phyloP scores from a whole-genome alignment of 306 rosid genomes.

The Lathyrus tuberosus region DNA sequence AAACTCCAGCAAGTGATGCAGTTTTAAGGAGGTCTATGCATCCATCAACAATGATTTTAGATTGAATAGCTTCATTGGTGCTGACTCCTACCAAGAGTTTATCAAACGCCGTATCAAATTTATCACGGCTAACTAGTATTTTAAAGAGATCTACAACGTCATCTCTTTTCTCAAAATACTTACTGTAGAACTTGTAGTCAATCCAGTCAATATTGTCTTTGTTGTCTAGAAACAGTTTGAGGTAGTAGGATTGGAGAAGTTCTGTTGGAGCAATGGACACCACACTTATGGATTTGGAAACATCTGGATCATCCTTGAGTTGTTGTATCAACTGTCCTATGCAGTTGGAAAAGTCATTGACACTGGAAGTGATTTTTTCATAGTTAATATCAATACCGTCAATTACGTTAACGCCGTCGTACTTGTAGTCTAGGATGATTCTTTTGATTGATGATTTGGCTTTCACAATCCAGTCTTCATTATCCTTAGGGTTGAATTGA shows the following conservation, averaged over 20 bases:
- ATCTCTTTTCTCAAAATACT: background rate
- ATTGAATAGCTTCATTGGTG: too few relatives aligned
- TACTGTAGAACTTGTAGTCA: background rate
- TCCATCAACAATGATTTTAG: too few relatives aligned
- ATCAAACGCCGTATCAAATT: too few relatives aligned
- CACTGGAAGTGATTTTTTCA: background rate
- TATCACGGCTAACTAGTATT: too few relatives aligned
- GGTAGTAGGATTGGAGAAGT: background rate
- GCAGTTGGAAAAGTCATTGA: background rate
- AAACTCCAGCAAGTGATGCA: too few relatives aligned
- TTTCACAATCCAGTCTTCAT: background rate
- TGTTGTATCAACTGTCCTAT: background rate
- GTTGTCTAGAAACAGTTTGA: background rate
- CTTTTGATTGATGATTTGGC: background rate
- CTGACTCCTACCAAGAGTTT: too few relatives aligned
- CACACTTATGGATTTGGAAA: too few relatives aligned
- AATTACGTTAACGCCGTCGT: background rate
- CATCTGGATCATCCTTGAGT: background rate
- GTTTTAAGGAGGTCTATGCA: rapidly evolving
- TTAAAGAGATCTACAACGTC: too few relatives aligned
- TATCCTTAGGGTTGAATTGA: background rate
- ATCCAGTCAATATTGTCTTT: background rate
- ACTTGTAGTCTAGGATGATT: background rate
- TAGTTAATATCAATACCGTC: slow-evolving; percentile 7
- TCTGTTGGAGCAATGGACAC: slow-evolving; percentile 12